These are phyloP conservation scores for Penicillium ochrochloron DNA, from an alignment of 495 filamentous ascomycete species.

Conservation along the genomic window DNA sequence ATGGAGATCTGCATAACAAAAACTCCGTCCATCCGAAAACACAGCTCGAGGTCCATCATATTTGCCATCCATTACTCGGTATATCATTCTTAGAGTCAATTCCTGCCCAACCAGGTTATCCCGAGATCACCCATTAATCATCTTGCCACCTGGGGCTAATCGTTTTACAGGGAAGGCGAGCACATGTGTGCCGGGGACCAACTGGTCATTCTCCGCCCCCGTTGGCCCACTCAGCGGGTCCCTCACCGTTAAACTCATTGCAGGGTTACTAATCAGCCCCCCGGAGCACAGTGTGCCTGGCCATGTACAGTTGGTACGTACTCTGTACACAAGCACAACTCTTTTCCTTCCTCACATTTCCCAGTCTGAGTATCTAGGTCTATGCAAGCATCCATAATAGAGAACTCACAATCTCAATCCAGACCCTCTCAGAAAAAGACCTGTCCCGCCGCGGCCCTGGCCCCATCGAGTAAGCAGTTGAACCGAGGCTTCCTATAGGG, in stretches of 20 bases:
- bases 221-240: conserved; percentile 2
- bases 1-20: too few species aligned
- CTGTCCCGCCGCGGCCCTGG: not conserved
- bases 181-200: conserved; percentile 25
- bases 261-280: not conserved
- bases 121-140: conserved; percentile 18
- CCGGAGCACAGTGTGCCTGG: conserved; percentile 7
- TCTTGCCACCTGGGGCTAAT: conserved; percentile 20
- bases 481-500: conserved; percentile 2
- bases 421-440: too few species aligned
- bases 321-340: too few species aligned
- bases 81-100: not conserved
- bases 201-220: conserved; percentile 4
- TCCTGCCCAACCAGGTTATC: conserved; percentile 1
- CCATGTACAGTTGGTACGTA: not conserved
- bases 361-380: too few species aligned
- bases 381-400: too few species aligned
- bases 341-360: too few species aligned
- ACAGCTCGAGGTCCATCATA: too few species aligned
- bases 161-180: conserved; percentile 21
- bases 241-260: conserved; percentile 2
- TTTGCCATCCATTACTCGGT: not conserved
- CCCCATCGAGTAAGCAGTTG: conserved; percentile 7
- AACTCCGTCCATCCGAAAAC: not conserved
- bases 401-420: too few species aligned